Base-by-base conservation (phyloP, 2,329 filamentous ascomycete species). In the Neonectria ditissima region DNA sequence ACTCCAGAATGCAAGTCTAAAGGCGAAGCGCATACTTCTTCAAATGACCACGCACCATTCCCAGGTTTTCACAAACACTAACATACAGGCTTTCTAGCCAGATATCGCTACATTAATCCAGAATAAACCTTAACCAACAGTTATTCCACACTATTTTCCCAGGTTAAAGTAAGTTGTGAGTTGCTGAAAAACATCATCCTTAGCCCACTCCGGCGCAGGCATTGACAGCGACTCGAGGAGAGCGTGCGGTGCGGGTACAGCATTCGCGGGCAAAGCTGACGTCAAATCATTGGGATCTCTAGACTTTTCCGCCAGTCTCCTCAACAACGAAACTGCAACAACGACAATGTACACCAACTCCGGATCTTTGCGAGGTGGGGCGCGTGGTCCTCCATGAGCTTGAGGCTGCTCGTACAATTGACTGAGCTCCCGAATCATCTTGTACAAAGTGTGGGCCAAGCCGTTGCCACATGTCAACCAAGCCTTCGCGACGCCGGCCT, bases 381-480 rank as follows among this genome's bases (percentile, higher is more conserved):
- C 72, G 52, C 79, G 74, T 57, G 73, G 74, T 59, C 75, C 75
- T 70, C 73, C 77, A 37, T 69, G 77, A 28, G 75, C 74, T 16
- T 82, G 80, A 22, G 81, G 80, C 34, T 82, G 81, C 59, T 89
- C 86, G 67, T 85, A 88, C 71, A 90, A 86, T 7, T 84, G 83
- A 65, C 90, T 91, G 3, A 97, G 83, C 5, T 92, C 84, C 63
- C 91, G 90, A 0, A 94, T 87, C 22, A 97, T 84, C 22, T 89
- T 87, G 60, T 95, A 87, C 8, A 98, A 84, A 70, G 91, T 94
- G 62, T 92, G 88, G 1, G 92, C 91, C 77, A 97, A 96, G 0
- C 92, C 92, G 71, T 97, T 94, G 44, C 91, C 89, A 4, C 92
- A 93, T 41, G 90, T 88, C 8, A 98, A 86, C 94, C 96, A 98